phyloP scores from a whole-genome alignment of 2,329 filamentous ascomycete species.

The Neospermospora avenae region DNA sequence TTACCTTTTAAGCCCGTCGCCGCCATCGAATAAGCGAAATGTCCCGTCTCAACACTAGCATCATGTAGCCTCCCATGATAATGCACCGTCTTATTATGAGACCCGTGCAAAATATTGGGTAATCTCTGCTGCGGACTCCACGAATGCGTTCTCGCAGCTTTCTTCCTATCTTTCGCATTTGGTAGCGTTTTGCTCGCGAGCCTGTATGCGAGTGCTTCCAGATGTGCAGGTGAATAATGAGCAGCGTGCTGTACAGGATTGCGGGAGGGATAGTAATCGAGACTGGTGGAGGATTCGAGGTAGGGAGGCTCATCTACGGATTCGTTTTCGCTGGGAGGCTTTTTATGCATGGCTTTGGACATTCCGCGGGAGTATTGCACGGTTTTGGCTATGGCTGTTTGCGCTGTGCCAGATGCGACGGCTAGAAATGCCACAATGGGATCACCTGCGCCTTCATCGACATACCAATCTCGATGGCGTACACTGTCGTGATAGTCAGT shows the following conservation, averaged over 20 bases:
- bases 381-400: constrained; percentile 7
- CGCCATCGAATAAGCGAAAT: constrained; percentile 20
- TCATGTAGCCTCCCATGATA: constrained; percentile 24
- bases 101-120: background rate
- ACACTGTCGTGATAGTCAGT: background rate
- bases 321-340: background rate
- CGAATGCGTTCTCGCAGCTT: constrained; percentile 8
- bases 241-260: constrained; percentile 20
- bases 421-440: constrained; percentile 21
- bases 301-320: background rate
- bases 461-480: constrained; percentile 29
- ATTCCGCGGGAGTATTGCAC: constrained; percentile 20
- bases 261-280: constrained; percentile 8
- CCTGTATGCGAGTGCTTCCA: constrained; percentile 23
- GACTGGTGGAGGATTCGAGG: constrained; percentile 5
- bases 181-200: constrained; percentile 22
- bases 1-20: constrained; percentile 18
- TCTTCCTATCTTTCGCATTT: background rate
- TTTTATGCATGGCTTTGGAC: constrained; percentile 14
- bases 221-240: constrained; percentile 16
- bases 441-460: constrained; percentile 27
- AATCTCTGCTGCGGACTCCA: constrained; percentile 1
- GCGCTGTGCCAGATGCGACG: constrained; percentile 20
- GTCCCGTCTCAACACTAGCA: constrained; percentile 19
- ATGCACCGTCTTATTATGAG: constrained; percentile 5